Evolutionary conservation across 805 yeast species (phyloP).

Genomic region (Ogataea paraovalis): DNA sequence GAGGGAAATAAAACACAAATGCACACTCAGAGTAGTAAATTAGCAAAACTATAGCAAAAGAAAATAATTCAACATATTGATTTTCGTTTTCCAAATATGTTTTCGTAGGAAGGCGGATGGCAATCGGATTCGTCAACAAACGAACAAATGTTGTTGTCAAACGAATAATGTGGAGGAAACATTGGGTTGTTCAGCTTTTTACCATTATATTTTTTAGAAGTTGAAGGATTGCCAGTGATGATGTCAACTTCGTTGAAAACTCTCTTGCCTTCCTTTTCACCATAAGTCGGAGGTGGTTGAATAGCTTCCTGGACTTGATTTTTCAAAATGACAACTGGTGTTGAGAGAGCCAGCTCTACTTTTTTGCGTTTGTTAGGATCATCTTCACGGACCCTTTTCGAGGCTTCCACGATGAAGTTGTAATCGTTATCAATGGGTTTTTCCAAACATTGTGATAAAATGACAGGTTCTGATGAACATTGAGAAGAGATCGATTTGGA

Average conservation of each 20-base stretch:
- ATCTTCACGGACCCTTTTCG: slow-evolving; percentile 19
- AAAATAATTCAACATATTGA: background rate
- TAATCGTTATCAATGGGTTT: background rate
- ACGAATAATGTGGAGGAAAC: slow-evolving; percentile 21
- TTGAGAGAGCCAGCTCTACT: slow-evolving; percentile 24
- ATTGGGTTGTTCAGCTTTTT: background rate
- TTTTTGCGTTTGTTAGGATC: slow-evolving; percentile 4
- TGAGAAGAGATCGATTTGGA: background rate
- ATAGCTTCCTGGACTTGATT: slow-evolving; percentile 20
- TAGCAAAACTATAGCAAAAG: background rate
- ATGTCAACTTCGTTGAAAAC: background rate
- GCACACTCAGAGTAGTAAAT: background rate
- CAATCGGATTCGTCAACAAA: too few species aligned
- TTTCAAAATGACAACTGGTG: slow-evolving; percentile 16
- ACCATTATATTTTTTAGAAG: background rate
- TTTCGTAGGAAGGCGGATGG: slow-evolving; percentile 20
- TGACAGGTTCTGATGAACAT: background rate
- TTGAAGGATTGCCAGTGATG: background rate
- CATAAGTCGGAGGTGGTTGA: background rate
- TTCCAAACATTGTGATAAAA: background rate
- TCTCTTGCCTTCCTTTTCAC: background rate
- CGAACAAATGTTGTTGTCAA: background rate
- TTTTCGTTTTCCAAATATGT: background rate
- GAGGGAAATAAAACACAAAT: background rate
- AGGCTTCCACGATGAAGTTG: background rate